These are phyloP conservation scores for Rhododendron ovatum DNA, from an alignment of 148 eudicot species.

Conservation along the genomic window DNA sequence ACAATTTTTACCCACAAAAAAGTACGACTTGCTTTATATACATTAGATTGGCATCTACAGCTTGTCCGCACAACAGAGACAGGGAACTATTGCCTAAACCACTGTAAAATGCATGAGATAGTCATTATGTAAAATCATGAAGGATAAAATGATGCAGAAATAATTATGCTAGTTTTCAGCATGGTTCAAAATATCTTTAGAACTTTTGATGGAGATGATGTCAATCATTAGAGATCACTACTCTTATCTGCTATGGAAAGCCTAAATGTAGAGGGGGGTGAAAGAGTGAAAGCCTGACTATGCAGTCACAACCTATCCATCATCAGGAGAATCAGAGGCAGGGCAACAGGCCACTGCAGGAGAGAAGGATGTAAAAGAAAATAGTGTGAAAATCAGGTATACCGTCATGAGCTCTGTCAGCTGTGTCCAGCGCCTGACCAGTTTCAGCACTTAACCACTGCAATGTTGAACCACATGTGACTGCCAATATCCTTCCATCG, in stretches of 20 bases:
- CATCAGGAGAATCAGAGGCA: not conserved
- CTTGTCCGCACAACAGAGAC: not conserved
- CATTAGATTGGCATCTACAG: not conserved
- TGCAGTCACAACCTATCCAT: not conserved
- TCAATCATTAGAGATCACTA: not conserved
- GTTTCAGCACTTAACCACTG: constrained; percentile 91
- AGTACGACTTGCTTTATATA: not conserved
- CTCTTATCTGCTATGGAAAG: not conserved
- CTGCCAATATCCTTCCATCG: constrained; percentile 89
- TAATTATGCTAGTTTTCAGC: not conserved
- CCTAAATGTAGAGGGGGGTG: not conserved
- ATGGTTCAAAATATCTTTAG: not conserved
- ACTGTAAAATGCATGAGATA: not conserved
- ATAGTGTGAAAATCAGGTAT: constrained; percentile 12
- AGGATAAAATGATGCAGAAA: not conserved
- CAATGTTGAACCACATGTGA: constrained; percentile 72
- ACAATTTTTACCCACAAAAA: not conserved
- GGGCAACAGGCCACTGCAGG: not conserved
- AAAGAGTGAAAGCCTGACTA: not conserved
- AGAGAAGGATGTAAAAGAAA: not conserved
- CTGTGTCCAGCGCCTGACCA: constrained; percentile 79
- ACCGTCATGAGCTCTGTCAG: constrained; percentile 94
- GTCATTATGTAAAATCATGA: not conserved
- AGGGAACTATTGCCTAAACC: not conserved
- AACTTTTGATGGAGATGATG: not conserved